Conservation (phyloP, 75 land plant genomes). For the Larix kaempferi region DNA sequence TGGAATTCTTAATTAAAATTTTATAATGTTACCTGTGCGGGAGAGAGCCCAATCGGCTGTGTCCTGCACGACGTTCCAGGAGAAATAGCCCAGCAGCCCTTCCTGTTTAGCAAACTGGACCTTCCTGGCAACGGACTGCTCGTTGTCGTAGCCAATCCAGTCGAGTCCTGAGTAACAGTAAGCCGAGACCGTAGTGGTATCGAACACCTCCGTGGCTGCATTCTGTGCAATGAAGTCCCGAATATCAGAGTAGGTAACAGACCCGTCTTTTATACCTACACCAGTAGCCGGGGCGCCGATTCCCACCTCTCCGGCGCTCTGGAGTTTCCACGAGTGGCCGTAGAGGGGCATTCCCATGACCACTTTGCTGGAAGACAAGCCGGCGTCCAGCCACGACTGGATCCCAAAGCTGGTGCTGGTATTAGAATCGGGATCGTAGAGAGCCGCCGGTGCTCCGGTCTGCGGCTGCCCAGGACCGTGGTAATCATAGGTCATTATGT, state of each 20-base stretch:
- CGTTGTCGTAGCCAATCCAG: conserved; percentile 68
- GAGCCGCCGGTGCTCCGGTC: conserved; percentile 54
- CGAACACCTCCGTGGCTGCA: conserved; percentile 42
- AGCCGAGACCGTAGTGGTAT: conserved; percentile 25
- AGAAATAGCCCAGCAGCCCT: conserved; percentile 33
- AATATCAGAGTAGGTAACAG: conserved; percentile 15
- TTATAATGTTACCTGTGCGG: background rate
- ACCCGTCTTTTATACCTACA: conserved; percentile 3
- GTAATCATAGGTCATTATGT: conserved; percentile 58
- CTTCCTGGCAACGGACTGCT: conserved; percentile 25
- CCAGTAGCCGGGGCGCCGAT: conserved; percentile 56
- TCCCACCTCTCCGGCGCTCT: conserved; percentile 11
- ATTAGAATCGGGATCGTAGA: conserved; percentile 32
- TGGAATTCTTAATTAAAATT: too few relatives aligned
- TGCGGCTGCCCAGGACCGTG: conserved; percentile 48
- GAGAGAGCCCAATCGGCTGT: background rate
- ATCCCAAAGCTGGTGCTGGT: conserved; percentile 50
- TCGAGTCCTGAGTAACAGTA: conserved; percentile 41
- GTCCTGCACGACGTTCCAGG: conserved; percentile 20
- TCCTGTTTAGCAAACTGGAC: conserved; percentile 23
- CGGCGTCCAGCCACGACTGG: conserved; percentile 46
- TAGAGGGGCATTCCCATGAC: conserved; percentile 67
- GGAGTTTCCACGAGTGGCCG: conserved; percentile 59
- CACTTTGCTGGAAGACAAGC: conserved; percentile 28
- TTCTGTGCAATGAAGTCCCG: conserved; percentile 18